Base-by-base conservation (phyloP, 345 rosid species). In the Rhizophora mangle region DNA sequence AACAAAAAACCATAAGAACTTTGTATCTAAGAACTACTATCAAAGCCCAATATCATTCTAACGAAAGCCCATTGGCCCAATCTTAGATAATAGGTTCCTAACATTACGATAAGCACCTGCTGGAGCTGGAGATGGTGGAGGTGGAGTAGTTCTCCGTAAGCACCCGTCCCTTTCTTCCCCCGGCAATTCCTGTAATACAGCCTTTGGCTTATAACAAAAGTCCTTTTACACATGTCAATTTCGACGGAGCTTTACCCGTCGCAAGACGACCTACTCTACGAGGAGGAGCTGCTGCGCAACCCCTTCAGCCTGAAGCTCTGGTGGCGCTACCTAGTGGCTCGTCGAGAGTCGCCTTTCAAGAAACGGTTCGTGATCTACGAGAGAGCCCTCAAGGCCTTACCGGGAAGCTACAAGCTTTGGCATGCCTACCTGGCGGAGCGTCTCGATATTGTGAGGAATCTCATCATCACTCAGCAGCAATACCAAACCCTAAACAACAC, bases 391-490 rank as follows among this genome's bases (percentile, higher is more conserved):
- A 95, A 84, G 69, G 91, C 97, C 19, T 78, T 95, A 57, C 99
- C 99, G 1, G 96, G 99, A 18, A 91, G 98, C 81, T 91, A 89
- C 68, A 94, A 94, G 77, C 65, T 92, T 0, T 94, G 97, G 96
- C 75, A 88, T 30, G 96, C 98, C 0, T 94, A 91, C 73, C 88
- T 94, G 20, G 79, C 85, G 0, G 97, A 94, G 62, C 87, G 96
- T 13, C 96, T 95, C 8, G 85, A 85, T 22, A 75, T 89, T 11
- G 97, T 95, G 6, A 68, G 93, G 52, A 88, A 86, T 68, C 66
- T 92, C 2, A 96, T 96, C 19, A 75, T 89, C 9, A 81, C 88
- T 31, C 91, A 87, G 72, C 79, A 89, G 1, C 89, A 82, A 31
- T 91, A 81, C 56, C 93, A 94, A 53, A 78, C 91, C 54, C 89